Conservation (phyloP, 306 rosid genomes). For the Dryas octopetala region DNA sequence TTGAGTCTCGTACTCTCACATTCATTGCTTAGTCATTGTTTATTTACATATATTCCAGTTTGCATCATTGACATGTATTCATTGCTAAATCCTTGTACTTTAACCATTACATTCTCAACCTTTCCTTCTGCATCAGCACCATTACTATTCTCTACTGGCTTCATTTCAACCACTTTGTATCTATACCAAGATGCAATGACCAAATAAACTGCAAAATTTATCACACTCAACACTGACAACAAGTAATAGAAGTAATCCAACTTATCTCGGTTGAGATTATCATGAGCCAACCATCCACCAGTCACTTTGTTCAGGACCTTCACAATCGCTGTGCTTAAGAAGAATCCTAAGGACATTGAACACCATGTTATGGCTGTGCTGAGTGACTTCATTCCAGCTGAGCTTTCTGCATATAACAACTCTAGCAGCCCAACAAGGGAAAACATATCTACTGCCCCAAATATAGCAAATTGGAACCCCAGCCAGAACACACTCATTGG, state of each 20-base stretch:
- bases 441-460: slow-evolving; percentile 75
- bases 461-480: slow-evolving; percentile 58
- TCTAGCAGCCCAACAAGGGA: slow-evolving; percentile 62
- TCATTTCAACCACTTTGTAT: slow-evolving; percentile 58
- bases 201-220: slow-evolving; percentile 55
- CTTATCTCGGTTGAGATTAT: slow-evolving; percentile 63
- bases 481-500: slow-evolving; percentile 83
- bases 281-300: slow-evolving; percentile 70
- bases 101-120: no score
- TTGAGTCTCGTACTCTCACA: background rate
- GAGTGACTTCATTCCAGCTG: slow-evolving; percentile 52
- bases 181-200: slow-evolving; percentile 64
- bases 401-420: slow-evolving; percentile 82
- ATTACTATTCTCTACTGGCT: slow-evolving; percentile 7
- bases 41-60: no score
- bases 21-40: no score
- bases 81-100: no score
- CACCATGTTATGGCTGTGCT: slow-evolving; percentile 48
- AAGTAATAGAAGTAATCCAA: slow-evolving; percentile 64
- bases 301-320: slow-evolving; percentile 69
- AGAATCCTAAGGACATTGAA: slow-evolving; percentile 44
- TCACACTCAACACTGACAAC: slow-evolving; percentile 49
- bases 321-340: slow-evolving; percentile 51
- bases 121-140: no score
- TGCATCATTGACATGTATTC: no score